Percentiles rank a stretch among this genome's conserved stretches.
Evolutionary conservation across 331 rosid genomes (phyloP).

Genomic region (Malus hybrid): DNA sequence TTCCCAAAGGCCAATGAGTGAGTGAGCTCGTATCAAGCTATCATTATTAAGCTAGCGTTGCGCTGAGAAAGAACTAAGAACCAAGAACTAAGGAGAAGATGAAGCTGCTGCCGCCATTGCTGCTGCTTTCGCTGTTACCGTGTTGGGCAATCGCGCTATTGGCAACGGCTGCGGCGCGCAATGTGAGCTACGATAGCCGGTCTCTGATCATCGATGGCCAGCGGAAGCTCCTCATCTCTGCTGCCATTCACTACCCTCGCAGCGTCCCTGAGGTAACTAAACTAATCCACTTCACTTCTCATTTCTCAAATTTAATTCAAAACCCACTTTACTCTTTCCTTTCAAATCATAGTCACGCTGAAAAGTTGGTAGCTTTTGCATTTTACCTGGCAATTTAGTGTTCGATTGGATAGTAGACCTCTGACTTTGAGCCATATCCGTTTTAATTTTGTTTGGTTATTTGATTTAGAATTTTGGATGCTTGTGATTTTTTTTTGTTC

Average conservation of each 20-base stretch:
- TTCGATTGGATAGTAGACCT: not conserved
- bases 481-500: not conserved
- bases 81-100: not conserved
- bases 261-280: conserved; percentile 73
- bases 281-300: not conserved
- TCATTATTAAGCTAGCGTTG: not conserved
- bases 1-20: not conserved
- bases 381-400: not conserved
- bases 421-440: not conserved
- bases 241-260: conserved; percentile 93
- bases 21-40: not conserved
- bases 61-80: not conserved
- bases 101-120: not conserved
- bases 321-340: not conserved
- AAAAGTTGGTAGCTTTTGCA: not conserved
- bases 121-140: not conserved
- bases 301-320: not conserved
- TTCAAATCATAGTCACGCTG: no score
- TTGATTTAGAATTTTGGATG: not conserved
- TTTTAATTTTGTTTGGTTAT: not conserved
- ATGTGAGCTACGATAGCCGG: conserved; percentile 77
- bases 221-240: conserved; percentile 80
- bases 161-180: conserved; percentile 14
- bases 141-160: conserved; percentile 14
- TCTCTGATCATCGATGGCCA: conserved; percentile 74